Conservation (phyloP, 768 basidiomycete species). For the Amanita fuliginea region DNA sequence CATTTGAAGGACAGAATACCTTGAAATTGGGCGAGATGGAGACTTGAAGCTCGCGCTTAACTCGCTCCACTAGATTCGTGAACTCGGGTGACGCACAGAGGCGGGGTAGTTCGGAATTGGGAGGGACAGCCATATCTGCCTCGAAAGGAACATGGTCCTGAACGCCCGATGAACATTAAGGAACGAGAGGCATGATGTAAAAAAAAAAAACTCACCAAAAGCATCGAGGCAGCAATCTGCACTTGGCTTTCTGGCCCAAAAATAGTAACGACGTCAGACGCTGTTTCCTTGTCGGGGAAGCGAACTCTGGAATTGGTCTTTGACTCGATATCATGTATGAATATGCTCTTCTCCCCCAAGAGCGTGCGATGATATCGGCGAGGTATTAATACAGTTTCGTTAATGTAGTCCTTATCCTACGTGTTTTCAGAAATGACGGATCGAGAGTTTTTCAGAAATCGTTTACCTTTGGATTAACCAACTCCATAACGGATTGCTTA, state of each 20-base stretch:
- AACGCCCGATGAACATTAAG: conserved; percentile 5
- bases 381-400: conserved; percentile 89
- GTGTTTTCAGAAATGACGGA: conserved; percentile 2
- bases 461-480: conserved; percentile 88
- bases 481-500: conserved; percentile 94
- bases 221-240: conserved; percentile 92
- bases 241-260: conserved; percentile 97
- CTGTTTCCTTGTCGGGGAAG: conserved; percentile 89
- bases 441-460: background rate
- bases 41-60: conserved; percentile 92
- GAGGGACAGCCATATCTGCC: conserved; percentile 87
- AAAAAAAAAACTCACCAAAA: conserved; percentile 48
- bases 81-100: conserved; percentile 78
- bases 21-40: conserved; percentile 79
- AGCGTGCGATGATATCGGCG: conserved; percentile 91
- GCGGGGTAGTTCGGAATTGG: conserved; percentile 66
- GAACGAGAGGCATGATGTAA: background rate
- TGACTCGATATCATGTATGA: conserved; percentile 92
- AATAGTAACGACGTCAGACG: conserved; percentile 92
- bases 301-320: conserved; percentile 92
- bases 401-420: conserved; percentile 94
- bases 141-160: conserved; percentile 97
- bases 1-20: conserved; percentile 19
- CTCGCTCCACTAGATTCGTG: conserved; percentile 71
- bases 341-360: conserved; percentile 92